Percentiles rank a stretch among this genome's conserved stretches.
phyloP scores from a whole-genome alignment of 495 filamentous ascomycete species.

The Trichoderma asperelloides region DNA sequence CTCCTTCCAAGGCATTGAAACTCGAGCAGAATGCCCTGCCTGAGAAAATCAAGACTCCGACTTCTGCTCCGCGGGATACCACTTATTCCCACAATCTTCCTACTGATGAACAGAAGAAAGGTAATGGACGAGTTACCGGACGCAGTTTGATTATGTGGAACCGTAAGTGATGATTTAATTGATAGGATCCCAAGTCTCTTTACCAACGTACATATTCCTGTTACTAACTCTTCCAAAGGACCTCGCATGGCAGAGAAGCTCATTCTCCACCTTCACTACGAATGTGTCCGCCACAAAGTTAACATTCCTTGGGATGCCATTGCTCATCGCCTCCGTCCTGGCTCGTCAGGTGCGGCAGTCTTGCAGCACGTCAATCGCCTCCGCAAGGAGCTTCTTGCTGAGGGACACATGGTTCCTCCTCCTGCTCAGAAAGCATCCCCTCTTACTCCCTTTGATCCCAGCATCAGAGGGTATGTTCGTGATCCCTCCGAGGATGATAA shows the following conservation, averaged over 20 bases:
- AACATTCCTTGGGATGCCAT: conserved; percentile 24
- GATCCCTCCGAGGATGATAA: conserved; percentile 12
- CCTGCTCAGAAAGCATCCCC: not conserved
- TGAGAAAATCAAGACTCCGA: not conserved
- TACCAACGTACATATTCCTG: not conserved
- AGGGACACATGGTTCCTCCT: conserved; percentile 30
- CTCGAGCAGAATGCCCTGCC: not conserved
- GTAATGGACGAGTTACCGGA: conserved; percentile 18
- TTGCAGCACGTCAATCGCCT: conserved; percentile 23
- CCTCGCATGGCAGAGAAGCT: conserved; percentile 30
- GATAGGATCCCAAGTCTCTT: not conserved
- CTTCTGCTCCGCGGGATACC: not conserved
- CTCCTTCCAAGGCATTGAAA: conserved; percentile 6
- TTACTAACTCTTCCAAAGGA: conserved; percentile 17
- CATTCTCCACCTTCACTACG: conserved; percentile 24
- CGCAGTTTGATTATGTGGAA: conserved; percentile 21
- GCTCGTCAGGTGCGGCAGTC: conserved; percentile 20
- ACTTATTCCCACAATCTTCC: conserved; percentile 1
- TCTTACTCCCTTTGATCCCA: conserved; percentile 14
- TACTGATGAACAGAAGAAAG: not conserved
- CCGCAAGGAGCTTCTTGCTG: conserved; percentile 19
- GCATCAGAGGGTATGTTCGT: conserved; percentile 25
- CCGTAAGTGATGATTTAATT: not conserved
- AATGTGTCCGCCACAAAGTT: conserved; percentile 17
- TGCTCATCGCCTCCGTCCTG: conserved; percentile 25